Percentiles rank a stretch among this genome's conserved stretches.
phyloP scores from a whole-genome alignment of 768 basidiomycete genomes.

The Suillus variegatus region DNA sequence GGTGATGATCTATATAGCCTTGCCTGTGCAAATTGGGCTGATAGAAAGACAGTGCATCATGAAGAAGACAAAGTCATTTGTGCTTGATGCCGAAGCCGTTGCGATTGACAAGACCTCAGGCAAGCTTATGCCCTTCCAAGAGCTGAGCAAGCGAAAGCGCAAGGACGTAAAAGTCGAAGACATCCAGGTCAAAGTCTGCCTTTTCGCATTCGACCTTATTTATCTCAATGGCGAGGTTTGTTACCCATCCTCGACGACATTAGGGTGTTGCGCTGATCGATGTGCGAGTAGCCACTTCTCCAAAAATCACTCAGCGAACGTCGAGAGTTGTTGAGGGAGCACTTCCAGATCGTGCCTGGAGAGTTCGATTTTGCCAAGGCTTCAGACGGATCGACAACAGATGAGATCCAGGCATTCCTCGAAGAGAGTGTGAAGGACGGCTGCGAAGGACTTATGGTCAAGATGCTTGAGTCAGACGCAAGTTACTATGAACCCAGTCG shows the following conservation, averaged over 20 bases:
- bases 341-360: conserved; percentile 80
- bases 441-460: conserved; percentile 99
- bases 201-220: conserved; percentile 96
- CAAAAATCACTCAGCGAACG: conserved; percentile 75
- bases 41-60: conserved; percentile 71
- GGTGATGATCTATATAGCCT: conserved; percentile 15
- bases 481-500: conserved; percentile 96
- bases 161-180: conserved; percentile 99
- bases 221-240: conserved; percentile 93
- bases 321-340: conserved; percentile 70
- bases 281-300: conserved; percentile 67
- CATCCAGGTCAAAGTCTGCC: conserved; percentile 93
- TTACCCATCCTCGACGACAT: conserved; percentile 7
- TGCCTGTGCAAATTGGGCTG: neutral
- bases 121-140: conserved; percentile 97
- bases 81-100: conserved; percentile 95
- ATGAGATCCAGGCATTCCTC: conserved; percentile 93
- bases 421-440: conserved; percentile 98
- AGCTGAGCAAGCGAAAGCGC: conserved; percentile 89
- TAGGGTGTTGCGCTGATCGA: neutral
- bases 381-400: conserved; percentile 84
- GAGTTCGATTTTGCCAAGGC: conserved; percentile 95
- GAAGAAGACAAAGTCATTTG: conserved; percentile 82
- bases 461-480: conserved; percentile 92
- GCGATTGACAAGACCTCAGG: conserved; percentile 86